Base-by-base conservation (phyloP, 2,329 filamentous ascomycete species). In the Clathrospora elynae region DNA sequence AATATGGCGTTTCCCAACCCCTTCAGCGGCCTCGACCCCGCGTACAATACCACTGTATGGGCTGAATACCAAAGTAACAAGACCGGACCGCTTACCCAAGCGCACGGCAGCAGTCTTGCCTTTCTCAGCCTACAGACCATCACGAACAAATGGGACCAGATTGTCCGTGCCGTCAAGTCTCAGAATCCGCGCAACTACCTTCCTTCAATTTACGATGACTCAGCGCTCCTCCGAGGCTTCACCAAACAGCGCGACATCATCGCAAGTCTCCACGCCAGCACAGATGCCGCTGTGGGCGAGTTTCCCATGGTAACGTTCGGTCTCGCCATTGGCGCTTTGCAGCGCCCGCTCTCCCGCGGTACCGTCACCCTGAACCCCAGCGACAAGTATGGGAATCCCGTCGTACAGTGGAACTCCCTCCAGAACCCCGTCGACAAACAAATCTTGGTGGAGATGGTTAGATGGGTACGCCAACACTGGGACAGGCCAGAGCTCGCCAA, bases 351-450 rank as follows among this genome's bases (percentile, higher is more conserved):
- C 12, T 62, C 59, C 1, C 68, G 71, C 26, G 72, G 71, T 14
- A 68, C 66, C 11, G 60, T 73, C 36, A 66, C 60, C 3, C 53
- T 73, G 35, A 59, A 72, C 45, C 62, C 66, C 1, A 57, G 58
- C 7, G 58, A 72, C 44, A 68, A 67, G 3, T 46, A 52, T 11
- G 57, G 51, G 3, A 50, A 45, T 2, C 70, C 70, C 2, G 32
- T 71, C 5, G 55, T 72, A 6, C 51, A 68, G 23, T 70, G 57
- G 44, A 64, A 64, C 37, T 58, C 69, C 2, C 62, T 58, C 13
- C 52, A 62, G 19, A 70, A 73, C 43, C 70, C 69, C 0, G 46
- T 68, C 8, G 72, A 75, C 40, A 48, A 57, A 5, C 51, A 57
- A n/a, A 55, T 73, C 17, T 34, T 72, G 0, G 55, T 64, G 0